These are phyloP conservation scores for Rhododendron vialii DNA, from an alignment of 148 eudicot genomes.

Conservation along the genomic window DNA sequence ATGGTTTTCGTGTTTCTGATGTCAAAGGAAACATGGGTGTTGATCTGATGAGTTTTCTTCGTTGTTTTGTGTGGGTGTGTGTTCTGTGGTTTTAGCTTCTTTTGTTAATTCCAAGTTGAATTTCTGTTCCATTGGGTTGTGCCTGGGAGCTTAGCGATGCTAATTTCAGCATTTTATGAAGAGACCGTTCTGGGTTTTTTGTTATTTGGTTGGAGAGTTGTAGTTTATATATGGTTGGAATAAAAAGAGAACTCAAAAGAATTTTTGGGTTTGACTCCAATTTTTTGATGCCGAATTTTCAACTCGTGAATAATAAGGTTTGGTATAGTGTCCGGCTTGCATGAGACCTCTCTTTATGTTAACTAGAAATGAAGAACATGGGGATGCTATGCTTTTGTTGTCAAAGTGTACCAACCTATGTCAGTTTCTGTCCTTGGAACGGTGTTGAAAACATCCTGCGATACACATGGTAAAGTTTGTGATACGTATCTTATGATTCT, in stretches of 20 bases:
- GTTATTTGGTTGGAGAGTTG: background rate
- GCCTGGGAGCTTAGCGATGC: background rate
- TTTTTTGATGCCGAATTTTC: background rate
- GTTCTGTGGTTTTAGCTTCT: background rate
- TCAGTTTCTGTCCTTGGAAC: background rate
- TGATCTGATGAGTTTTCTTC: background rate
- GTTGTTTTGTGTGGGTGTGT: background rate
- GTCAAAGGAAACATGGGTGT: background rate
- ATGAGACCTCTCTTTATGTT: background rate
- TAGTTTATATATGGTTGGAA: background rate
- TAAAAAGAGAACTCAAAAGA: background rate
- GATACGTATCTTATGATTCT: background rate
- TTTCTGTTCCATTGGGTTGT: background rate
- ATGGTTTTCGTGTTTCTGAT: background rate
- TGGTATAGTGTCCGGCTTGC: background rate
- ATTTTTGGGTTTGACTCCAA: background rate
- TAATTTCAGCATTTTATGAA: background rate
- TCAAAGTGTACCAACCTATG: background rate
- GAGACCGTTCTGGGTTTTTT: background rate
- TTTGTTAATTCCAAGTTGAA: background rate
- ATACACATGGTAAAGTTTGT: background rate
- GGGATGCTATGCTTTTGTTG: background rate
- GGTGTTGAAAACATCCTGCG: background rate
- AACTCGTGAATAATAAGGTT: background rate
- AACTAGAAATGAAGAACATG: background rate